Base-by-base conservation (phyloP, 2,329 filamentous ascomycete species). In the Rutstroemia sp. region DNA sequence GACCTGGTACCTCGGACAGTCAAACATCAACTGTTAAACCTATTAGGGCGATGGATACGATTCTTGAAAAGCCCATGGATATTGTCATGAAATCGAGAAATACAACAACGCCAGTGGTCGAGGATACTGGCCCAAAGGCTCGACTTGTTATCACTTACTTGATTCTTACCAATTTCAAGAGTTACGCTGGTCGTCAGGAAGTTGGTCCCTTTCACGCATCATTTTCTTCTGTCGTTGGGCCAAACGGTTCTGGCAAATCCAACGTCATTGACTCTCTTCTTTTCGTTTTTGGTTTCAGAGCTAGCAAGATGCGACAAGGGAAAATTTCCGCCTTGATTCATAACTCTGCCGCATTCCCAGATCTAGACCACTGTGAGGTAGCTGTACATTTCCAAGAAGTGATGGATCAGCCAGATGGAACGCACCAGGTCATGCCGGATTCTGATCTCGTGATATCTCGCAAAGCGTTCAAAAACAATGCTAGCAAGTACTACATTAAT, bases 251-350 rank as follows among this genome's bases (percentile, higher is more conserved):
- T 9, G 94, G 94, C 58, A 99, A 99, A 71, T 97, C 94, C 21
- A 99, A 99, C 66, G 95, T 99, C 61, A 99, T 99, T 69, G 94
- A 99, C 73, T 96, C 94, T 2, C 77, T 99, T 27, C 82, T 99
- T 0, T 99, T 99, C 68, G 94, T 99, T n/a, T 99, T 99, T 69
- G 94, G 95, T 54, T 99, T 99, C 76, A 86, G 94, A 59, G 94
- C 94, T 44, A 97, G 92, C 78, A 99, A 99, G 75, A 99, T 99
- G 94, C 83, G 94, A 67, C 94, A 99, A 72, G 94, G 94, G 68
- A 99, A 99, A 75, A 91, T 99, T 49, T 99, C 94, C 1, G 94
- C 94, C 4, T 77, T 99, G 49, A 99, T 99, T 63, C 94, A 99
- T 75, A 99, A 97, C 71, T 97, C 94, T 12, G 92, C 91, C 0